phyloP scores from a whole-genome alignment of 352 stramenopile genomes.

The Blastocystis sp. region DNA sequence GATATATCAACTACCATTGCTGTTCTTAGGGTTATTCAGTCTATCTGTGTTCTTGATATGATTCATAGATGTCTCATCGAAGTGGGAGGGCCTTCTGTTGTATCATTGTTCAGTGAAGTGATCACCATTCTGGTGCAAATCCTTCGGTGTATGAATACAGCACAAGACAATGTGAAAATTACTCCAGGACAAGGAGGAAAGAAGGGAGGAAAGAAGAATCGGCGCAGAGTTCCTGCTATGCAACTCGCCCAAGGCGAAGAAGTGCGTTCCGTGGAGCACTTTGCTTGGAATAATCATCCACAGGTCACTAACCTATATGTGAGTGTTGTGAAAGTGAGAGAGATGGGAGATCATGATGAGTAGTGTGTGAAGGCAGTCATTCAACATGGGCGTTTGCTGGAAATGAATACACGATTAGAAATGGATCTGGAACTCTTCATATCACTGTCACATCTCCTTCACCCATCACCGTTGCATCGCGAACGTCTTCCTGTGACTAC shows the following conservation, averaged over 20 bases:
- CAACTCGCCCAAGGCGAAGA: not conserved
- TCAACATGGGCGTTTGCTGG: not conserved
- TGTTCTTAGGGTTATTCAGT: not conserved
- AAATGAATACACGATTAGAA: not conserved
- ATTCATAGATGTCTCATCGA: not conserved
- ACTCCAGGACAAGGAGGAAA: not conserved
- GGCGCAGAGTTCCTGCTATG: not conserved
- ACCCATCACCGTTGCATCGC: slow-evolving; percentile 1
- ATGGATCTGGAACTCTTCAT: slow-evolving; percentile 51
- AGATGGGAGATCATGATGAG: not conserved
- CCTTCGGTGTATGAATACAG: slow-evolving; percentile 17
- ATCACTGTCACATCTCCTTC: not conserved
- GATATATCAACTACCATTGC: not conserved
- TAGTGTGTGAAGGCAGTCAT: not conserved
- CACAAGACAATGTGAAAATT: slow-evolving; percentile 18
- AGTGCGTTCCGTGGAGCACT: not conserved
- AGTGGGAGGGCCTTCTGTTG: not conserved
- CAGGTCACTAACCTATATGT: not conserved
- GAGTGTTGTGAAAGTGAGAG: not conserved
- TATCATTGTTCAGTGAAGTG: not conserved
- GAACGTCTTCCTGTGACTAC: not conserved
- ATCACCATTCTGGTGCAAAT: not conserved
- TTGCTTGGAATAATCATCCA: not conserved
- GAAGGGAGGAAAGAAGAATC: slow-evolving; percentile 10
- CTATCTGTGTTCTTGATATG: not conserved